A percentile compares a stretch with the other conserved stretches of the same genome.
These are phyloP conservation scores for Porodaedalea pini DNA, from an alignment of 1,284 basidiomycete genomes.

Conservation along the genomic window DNA sequence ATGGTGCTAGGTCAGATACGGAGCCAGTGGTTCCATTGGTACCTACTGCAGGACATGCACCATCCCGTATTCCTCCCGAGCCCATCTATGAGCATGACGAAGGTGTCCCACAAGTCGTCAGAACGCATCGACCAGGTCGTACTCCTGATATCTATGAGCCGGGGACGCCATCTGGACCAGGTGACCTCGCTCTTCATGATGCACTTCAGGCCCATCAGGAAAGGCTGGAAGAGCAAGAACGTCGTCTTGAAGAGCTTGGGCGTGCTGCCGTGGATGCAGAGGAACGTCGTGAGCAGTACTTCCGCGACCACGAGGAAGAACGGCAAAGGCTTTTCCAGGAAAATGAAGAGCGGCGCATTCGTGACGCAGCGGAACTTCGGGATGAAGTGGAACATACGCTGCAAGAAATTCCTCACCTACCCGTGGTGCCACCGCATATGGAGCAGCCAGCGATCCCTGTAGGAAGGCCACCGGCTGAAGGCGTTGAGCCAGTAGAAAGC, in stretches of 20 bases:
- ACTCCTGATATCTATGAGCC: not conserved
- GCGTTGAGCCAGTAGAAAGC: not conserved
- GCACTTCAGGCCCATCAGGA: constrained; percentile 51
- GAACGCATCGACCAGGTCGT: not conserved
- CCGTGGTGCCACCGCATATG: constrained; percentile 6
- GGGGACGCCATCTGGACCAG: constrained; percentile 29
- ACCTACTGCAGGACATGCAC: not conserved
- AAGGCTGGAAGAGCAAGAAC: constrained; percentile 52
- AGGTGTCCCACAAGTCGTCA: constrained; percentile 5
- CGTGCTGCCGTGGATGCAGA: constrained; percentile 54
- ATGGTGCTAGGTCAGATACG: constrained; percentile 1
- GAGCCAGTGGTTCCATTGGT: constrained; percentile 4
- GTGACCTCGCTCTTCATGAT: constrained; percentile 41
- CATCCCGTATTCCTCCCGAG: constrained; percentile 4
- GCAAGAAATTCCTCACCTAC: constrained; percentile 33
- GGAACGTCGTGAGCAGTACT: constrained; percentile 55
- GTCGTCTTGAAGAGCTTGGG: constrained; percentile 43
- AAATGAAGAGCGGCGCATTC: constrained; percentile 52
- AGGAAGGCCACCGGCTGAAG: not conserved
- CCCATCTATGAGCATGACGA: not conserved
- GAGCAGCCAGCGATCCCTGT: not conserved
- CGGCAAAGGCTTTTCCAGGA: constrained; percentile 59
- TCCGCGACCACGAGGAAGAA: constrained; percentile 60
- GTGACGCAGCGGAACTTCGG: constrained; percentile 47
- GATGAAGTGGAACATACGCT: constrained; percentile 41